Base-by-base conservation (phyloP, 768 basidiomycete genomes). In the Baorangia bicolor region DNA sequence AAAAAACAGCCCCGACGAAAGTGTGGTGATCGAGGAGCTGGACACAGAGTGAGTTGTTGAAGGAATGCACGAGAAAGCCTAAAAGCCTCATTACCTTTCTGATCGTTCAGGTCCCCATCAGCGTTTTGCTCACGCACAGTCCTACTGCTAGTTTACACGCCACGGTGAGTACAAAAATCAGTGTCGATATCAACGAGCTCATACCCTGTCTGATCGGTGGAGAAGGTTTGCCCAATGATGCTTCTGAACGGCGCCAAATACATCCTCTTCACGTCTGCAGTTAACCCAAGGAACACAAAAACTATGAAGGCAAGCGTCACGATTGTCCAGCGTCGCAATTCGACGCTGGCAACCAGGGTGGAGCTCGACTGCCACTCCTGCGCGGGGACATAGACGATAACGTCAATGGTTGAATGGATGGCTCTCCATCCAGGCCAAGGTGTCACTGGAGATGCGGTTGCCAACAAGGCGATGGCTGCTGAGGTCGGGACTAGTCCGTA, bases 391-490 rank as follows among this genome's bases (percentile, higher is more conserved):
- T 55, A 45, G 21, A 48, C 18, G 23, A 65, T 47, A 21, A 56
- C 28, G 7, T 49, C 21, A 4, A 21, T 58, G 38, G 56, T 53
- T 9, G 55, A 63, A 44, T 66, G 65, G 21, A 59, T 13, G 38
- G 58, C 28, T 30, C n/a, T 31, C 65, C 59, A 62, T 38, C 65
- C 65, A 35, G 59, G 65, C 65, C 65, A 67, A 11, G 59, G 50
- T 1, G 28, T 33, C 5, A 64, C 53, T 20, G 62, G 59, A 42
- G 13, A 39, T 31, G 46, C 39, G 13, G 27, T 41, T 4, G 56
- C 57, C 51, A 40, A n/a, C 39, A 55, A 33, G 25, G 23, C 45
- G 25, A 66, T 38, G 37, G 54, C 18, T 4, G 55, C 40, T n/a
- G 64, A 42, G 20, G 61, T 58, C 21, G 61, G 58, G 23, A 57